Evolutionary conservation across 768 basidiomycete species (phyloP), one percentile per base, ranked within the genome.

Genomic region (Panaeolus papilionaceus): DNA sequence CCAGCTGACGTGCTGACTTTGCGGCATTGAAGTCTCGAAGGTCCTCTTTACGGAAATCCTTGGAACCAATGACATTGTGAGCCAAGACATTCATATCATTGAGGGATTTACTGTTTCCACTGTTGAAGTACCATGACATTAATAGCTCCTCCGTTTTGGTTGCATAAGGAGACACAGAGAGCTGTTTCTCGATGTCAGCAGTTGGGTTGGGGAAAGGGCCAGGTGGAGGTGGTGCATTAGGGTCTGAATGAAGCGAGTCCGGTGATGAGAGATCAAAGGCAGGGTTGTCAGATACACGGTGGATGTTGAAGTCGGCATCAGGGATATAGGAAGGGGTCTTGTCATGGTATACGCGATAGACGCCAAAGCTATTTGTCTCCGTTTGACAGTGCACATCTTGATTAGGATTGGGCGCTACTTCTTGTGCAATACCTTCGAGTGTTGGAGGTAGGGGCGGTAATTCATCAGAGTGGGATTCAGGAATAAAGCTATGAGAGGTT

Each of bases 301-400:
- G 61, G 28, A 51, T 4, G 18, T 66, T 51, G 42, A 42, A 42
- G 40, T 42, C 7, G 10, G 40, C 16, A 18, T 66, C 65, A 9
- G 54, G 65, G 33, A 51, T 66, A 61, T 38, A 66, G n/a, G 40
- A 38, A 1, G 39, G 65, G 18, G 23, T 33, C 4, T 58, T 28
- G 61, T 51, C 18, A 12, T 51, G 65, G 42, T 66, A 66, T 1
- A 58, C 54, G 7, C 54, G 9, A 14, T 39, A 66, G 37, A 66
- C 54, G 9, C 65, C 65, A 66, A 66, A 61, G 23, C 61, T 66
- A n/a, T 66, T 44, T 2, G 65, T 40, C 23, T 61, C 28, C n/a
- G 65, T 66, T n/a, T 44, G 64, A 33, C 28, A 33, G 28, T 42
- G 10, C 16, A 11, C 40, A 42, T 7, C 40, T 10, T 11, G 40